Percentiles rank a stretch among this genome's conserved stretches.
phyloP scores from a whole-genome alignment of 805 yeast species.

The Cyberlindnera americana region DNA sequence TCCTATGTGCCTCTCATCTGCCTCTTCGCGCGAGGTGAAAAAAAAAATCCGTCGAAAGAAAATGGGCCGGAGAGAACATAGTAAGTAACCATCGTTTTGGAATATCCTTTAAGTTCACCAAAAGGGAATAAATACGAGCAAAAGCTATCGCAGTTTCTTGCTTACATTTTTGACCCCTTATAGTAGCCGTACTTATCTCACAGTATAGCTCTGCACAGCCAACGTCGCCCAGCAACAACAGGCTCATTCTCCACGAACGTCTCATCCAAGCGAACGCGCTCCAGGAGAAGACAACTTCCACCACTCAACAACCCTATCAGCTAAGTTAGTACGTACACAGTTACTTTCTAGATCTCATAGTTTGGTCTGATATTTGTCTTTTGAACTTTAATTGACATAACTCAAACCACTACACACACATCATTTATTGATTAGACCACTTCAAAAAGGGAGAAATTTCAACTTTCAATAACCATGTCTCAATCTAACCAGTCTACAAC shows the following conservation, averaged over 20 bases:
- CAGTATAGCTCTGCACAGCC: neutral
- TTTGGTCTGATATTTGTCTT: no score
- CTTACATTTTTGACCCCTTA: neutral
- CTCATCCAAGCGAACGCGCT: conserved; percentile 5
- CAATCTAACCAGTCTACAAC: conserved; percentile 5
- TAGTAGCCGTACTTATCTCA: neutral
- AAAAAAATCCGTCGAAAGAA: conserved; percentile 12
- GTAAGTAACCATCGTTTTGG: no score
- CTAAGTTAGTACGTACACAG: no score
- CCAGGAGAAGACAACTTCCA: neutral
- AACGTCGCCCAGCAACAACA: neutral
- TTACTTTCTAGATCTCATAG: no score
- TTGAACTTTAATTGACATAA: neutral
- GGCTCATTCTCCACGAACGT: neutral
- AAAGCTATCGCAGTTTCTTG: neutral
- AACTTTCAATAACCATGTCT: conserved; percentile 7
- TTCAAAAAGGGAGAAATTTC: no score
- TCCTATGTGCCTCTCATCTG: neutral
- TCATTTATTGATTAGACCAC: no score
- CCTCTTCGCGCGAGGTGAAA: neutral
- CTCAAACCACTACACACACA: neutral
- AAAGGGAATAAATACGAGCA: conserved; percentile 1
- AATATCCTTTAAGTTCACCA: neutral
- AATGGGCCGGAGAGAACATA: neutral
- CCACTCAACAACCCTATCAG: no score